Evolutionary conservation across 164 flowering plant genomes (phyloP), one percentile per base, ranked within the genome.

Genomic region (Vitis rotundifolia): DNA sequence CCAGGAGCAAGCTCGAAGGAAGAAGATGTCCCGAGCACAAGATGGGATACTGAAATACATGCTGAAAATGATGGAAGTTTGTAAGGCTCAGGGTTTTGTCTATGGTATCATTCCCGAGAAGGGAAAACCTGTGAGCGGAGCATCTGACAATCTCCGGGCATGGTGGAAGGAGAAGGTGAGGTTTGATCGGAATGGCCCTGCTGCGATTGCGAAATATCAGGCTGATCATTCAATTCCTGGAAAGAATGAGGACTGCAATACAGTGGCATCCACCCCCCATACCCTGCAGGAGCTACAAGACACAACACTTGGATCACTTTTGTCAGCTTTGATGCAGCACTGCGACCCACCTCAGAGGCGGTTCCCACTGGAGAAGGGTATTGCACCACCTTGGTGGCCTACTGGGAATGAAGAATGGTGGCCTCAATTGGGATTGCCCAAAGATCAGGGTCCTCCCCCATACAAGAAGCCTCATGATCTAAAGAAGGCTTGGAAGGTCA

Each of bases 301-400:
- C 70, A 84, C 94, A 2, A 89, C 94, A 1, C 86, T 89, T 16
- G 92, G 94, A 1, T 89, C 92, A 0, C 86, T 89, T 9, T 56
- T 90, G 48, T 89, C 91, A 0, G 88, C 94, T 22, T 75, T 89
- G 55, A 89, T 89, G 93, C 91, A 87, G 77, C 93, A 89, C 76
- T 88, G 94, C 71, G 89, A 90, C 44, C 92, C 92, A 0, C 94
- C 94, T 0, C 94, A 90, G 80, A 75, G 94, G 80, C 79, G 86
- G 54, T 90, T 84, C 67, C 94, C 91, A 0, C 64, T 88, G 77
- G 91, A 85, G 77, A 86, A 87, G 71, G 94, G 91, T 18, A 76
- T 89, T 68, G 49, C 90, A 0, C 94, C 93, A 3, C 91, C 94
- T 3, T 89, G 94, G 94, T 89, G 94, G 94, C 94, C 94, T 0